phyloP scores from a whole-genome alignment of 768 basidiomycete genomes.

The Auricularia auricula-judae region DNA sequence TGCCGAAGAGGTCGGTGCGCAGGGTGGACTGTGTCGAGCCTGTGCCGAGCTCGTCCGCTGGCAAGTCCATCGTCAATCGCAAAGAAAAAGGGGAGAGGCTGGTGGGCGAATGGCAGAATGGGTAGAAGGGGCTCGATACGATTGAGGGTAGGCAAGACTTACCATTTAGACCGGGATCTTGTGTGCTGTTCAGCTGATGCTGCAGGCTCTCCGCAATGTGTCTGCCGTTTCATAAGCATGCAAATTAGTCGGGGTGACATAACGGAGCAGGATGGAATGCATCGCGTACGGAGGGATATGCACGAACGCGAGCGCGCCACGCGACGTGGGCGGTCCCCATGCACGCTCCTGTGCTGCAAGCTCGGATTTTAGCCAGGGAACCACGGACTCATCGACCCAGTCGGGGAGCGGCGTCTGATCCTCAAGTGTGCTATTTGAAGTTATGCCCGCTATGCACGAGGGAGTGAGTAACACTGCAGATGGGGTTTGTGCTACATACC shows the following conservation, averaged over 20 bases:
- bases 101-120: too few relatives aligned
- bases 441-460: background rate
- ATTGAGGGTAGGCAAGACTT: background rate
- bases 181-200: constrained; percentile 26
- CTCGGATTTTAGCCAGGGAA: constrained; percentile 47
- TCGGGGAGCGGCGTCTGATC: constrained; percentile 40
- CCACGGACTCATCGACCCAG: constrained; percentile 59
- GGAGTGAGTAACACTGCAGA: too few relatives aligned
- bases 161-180: constrained; percentile 35
- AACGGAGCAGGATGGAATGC: background rate
- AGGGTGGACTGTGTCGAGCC: constrained; percentile 54
- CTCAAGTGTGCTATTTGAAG: background rate
- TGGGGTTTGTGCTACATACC: constrained; percentile 23
- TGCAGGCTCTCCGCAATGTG: constrained; percentile 25
- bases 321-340: constrained; percentile 43
- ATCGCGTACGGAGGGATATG: constrained; percentile 55
- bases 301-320: constrained; percentile 58
- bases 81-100: too few relatives aligned
- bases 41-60: constrained; percentile 39
- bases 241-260: background rate
- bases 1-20: constrained; percentile 16
- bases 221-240: constrained; percentile 2
- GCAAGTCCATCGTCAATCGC: background rate
- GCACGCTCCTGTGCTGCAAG: constrained; percentile 39
- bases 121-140: too few relatives aligned